Base-by-base conservation (phyloP, 768 basidiomycete species). In the Tylopilus subfusipes region DNA sequence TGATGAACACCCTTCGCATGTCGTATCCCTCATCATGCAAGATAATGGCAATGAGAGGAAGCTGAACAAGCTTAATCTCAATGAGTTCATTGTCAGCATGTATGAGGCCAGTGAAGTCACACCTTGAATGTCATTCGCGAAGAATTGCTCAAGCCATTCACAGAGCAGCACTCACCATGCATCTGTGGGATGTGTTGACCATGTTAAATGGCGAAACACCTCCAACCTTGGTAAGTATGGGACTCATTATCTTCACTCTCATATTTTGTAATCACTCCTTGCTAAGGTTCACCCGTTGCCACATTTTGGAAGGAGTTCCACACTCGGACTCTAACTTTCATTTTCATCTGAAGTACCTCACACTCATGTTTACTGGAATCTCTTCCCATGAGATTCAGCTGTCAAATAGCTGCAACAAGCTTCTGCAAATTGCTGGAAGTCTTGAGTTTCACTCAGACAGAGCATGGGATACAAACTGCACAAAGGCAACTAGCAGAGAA, bases 191-290 rank as follows among this genome's bases (percentile, higher is more conserved):
- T 53, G 82, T 96, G 25, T 74, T 98, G 62, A 93, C 90, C 2
- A 98, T 97, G 95, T 82, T 98, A 48, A 93, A 91, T 34, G 93
- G 95, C 27, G 97, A 98, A 76, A 94, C 94, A 6, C 70, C 73
- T 38, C 75, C 81, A 39, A 95, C 93, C 2, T 76, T n/a, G n/a
- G n/a, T 99, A 53, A 79, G 80, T 52, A 74, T 81, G 31, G 93
- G 93, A 40, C 78, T 93, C 49, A 87, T 95, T 61, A 82, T 99
- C 50, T 89, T 90, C 12, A 88, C 83, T 45, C 76, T 82, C 13
- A 80, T 90, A n/a, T n/a, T n/a, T n/a, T n/a, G n/a, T n/a, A n/a
- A n/a, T n/a, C n/a, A n/a, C n/a, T n/a, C n/a, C n/a, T n/a, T n/a
- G n/a, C n/a, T n/a, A n/a, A n/a, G n/a, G n/a, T n/a, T n/a, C n/a